These are phyloP conservation scores for Trifolium subterraneum DNA, from an alignment of 306 rosid species.

Conservation along the genomic window DNA sequence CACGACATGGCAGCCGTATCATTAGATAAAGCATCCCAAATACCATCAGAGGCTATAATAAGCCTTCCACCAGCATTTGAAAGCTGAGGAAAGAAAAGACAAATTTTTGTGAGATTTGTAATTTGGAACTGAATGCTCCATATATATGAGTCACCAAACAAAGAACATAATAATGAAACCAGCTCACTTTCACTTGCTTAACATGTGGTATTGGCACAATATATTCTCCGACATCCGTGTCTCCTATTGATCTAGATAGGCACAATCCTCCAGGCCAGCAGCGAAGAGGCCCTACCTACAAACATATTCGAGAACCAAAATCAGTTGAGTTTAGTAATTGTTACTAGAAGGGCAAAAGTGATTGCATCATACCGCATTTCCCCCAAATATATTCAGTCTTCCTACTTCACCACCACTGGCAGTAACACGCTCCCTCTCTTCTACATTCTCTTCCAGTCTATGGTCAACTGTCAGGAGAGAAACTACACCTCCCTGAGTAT, in stretches of 20 bases:
- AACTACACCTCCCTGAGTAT: conserved; percentile 91
- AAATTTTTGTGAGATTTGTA: conserved; percentile 36
- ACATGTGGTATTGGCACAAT: conserved; percentile 98
- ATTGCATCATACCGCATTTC: conserved; percentile 71
- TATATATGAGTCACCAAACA: conserved; percentile 24
- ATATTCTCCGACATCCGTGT: conserved; percentile 97
- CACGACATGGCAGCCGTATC: conserved; percentile 88
- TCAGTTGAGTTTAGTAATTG: conserved; percentile 18
- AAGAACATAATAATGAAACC: conserved; percentile 24
- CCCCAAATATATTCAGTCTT: conserved; percentile 92
- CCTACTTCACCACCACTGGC: conserved; percentile 99
- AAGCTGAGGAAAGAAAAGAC: conserved; percentile 61
- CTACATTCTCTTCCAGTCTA: conserved; percentile 92
- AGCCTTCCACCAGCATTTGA: conserved; percentile 95
- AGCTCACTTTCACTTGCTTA: conserved; percentile 93
- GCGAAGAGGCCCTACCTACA: conserved; percentile 96
- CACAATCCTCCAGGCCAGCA: conserved; percentile 99
- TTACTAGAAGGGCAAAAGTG: conserved; percentile 33
- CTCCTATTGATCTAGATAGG: conserved; percentile 97
- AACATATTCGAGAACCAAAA: conserved; percentile 33
- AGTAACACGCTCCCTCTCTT: conserved; percentile 97
- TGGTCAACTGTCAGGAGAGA: conserved; percentile 96
- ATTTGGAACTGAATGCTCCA: conserved; percentile 9
- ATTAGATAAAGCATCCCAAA: conserved; percentile 95
- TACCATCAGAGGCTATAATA: conserved; percentile 98